Base-by-base conservation (phyloP, 805 yeast species). In the Diddensiella transvaalensis region DNA sequence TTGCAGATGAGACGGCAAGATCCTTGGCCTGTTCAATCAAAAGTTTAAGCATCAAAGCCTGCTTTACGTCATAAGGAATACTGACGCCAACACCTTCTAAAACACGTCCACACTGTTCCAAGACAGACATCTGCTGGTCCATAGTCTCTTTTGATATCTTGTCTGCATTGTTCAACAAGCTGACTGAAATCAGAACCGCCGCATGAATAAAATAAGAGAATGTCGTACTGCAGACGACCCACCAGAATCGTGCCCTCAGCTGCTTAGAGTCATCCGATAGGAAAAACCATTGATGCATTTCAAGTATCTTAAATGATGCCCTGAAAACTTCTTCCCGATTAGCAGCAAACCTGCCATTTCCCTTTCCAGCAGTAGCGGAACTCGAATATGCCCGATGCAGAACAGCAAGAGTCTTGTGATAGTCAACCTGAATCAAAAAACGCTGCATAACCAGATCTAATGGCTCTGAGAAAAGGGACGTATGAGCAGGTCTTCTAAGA, bases 341-440 rank as follows among this genome's bases (percentile, higher is more conserved):
- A 13, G 51, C 24, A 21, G 42, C 26, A 38, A 40, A 49, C 42
- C 39, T 48, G 8, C 38, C 15, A 22, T 48, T 50, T 17, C 30
- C 37, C 5, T 40, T 19, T 1, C 52, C 57, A 24, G 42, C 21
- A 29, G 32, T 24, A 4, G 46, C 42, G 15, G 49, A 33, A 10
- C 52, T 44, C 1, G 55, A 42, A 44, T 48, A 51, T 17, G 52
- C 42, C 35, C 64, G 55, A 41, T 64, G 68, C 18, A 64, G 52
- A 4, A 62, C 60, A 11, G 64, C 57, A 29, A 61, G 46, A 18
- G 61, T 53, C 41, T 58, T 59, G 4, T 58, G 59, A 39, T 46
- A 62, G 17, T 61, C 61, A 22, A 60, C 47, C 42, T 64, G 66
- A 17, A 62, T 51, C 36, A 64, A 11, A 19, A 64, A 51, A 18